These are phyloP conservation scores for Alopecurus myosuroides DNA, from an alignment of 176 grass and related monocot species.

Conservation along the genomic window DNA sequence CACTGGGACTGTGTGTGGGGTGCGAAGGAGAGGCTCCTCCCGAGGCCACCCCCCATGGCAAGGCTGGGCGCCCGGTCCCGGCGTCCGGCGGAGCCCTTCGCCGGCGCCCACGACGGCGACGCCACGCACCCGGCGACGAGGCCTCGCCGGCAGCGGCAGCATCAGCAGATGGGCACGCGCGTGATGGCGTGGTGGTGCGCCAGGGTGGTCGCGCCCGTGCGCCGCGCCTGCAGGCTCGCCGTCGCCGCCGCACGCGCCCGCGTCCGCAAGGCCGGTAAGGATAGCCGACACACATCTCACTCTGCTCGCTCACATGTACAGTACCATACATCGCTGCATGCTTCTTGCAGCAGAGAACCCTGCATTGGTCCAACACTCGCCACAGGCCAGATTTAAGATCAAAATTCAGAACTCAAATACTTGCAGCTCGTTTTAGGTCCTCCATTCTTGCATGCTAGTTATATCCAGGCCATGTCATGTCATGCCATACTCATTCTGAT, in stretches of 20 bases:
- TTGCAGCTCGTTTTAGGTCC: neutral
- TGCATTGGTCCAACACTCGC: too few species aligned
- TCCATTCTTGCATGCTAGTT: neutral
- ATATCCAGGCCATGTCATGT: too few species aligned
- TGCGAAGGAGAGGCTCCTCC: neutral
- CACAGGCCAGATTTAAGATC: neutral
- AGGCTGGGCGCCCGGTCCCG: conserved; percentile 24
- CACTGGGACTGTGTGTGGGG: neutral
- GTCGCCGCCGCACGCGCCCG: conserved; percentile 66
- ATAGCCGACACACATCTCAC: too few species aligned
- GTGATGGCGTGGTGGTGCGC: conserved; percentile 93
- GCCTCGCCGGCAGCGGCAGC: neutral
- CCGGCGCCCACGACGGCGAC: neutral
- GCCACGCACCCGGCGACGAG: neutral
- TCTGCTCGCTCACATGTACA: too few species aligned
- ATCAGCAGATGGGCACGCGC: conserved; percentile 32
- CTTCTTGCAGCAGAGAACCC: neutral
- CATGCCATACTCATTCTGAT: too few species aligned
- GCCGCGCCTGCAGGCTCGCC: conserved; percentile 68
- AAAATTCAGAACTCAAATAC: neutral
- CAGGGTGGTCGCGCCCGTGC: conserved; percentile 61
- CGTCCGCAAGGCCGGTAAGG: conserved; percentile 62
- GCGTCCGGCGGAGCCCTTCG: conserved; percentile 22
- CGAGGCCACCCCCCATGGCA: conserved; percentile 35
- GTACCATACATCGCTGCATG: neutral